Evolutionary conservation across 1,139 yeast genomes (phyloP).

Genomic region (Sugiyamaella pinicola): DNA sequence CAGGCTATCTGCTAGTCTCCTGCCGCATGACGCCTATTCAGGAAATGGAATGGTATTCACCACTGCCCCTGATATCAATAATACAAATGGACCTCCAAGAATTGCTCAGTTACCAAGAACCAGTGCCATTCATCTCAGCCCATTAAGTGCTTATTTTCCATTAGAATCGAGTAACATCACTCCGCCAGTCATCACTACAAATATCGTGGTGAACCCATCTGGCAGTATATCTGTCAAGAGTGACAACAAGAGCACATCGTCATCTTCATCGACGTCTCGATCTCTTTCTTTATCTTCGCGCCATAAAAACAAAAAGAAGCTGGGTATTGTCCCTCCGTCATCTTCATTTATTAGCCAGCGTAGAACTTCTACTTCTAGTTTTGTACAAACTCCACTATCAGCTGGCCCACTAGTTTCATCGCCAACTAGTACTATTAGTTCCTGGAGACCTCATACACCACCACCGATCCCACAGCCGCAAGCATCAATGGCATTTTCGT

Average conservation of each 20-base stretch:
- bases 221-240: conserved; percentile 6
- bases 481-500: neutral
- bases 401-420: neutral
- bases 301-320: conserved; percentile 27
- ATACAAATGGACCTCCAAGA: neutral
- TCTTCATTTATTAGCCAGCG: conserved; percentile 8
- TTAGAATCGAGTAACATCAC: conserved; percentile 2
- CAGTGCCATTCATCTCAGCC: conserved; percentile 1
- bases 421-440: conserved; percentile 13
- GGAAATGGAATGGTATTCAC: conserved; percentile 10
- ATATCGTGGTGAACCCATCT: conserved; percentile 7
- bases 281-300: conserved; percentile 11
- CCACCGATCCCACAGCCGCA: conserved; percentile 19
- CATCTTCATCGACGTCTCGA: neutral
- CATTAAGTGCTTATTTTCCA: conserved; percentile 7
- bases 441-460: conserved; percentile 21
- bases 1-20: conserved; percentile 7
- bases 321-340: conserved; percentile 24
- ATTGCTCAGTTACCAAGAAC: conserved; percentile 6
- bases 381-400: conserved; percentile 1
- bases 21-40: conserved; percentile 15
- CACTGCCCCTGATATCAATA: neutral
- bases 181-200: conserved; percentile 12
- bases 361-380: conserved; percentile 14
- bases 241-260: neutral